A percentile compares a stretch with the other conserved stretches of the same genome.
Evolutionary conservation across 1,284 basidiomycete species (phyloP).

Genomic region (Ganoderma lingzhi): DNA sequence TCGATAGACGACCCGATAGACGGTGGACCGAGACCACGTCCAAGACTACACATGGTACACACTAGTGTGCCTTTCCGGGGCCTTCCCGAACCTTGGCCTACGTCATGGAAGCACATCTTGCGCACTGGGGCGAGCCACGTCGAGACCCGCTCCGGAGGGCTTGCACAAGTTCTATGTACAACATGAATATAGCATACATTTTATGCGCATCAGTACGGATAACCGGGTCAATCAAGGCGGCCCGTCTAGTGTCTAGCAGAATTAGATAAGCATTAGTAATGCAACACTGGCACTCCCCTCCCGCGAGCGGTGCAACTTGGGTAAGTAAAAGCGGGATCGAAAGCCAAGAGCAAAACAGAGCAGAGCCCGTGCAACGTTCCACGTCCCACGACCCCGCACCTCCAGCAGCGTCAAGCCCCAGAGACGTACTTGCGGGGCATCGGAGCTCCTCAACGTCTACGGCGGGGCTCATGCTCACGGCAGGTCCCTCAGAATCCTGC

Average conservation of each 20-base stretch:
- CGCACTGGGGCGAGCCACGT: neutral
- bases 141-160: neutral
- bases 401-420: slow-evolving; percentile 3
- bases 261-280: slow-evolving; percentile 14
- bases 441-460: neutral
- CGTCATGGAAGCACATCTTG: neutral
- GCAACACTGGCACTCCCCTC: slow-evolving; percentile 24
- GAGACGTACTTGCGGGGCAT: neutral
- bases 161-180: neutral
- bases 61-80: too few relatives aligned
- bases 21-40: neutral
- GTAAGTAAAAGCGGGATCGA: neutral
- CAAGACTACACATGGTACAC: slow-evolving; percentile 3
- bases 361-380: neutral
- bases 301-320: neutral
- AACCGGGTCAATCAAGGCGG: slow-evolving; percentile 4
- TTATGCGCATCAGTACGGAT: slow-evolving; percentile 11
- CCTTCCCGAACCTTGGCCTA: neutral
- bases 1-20: slow-evolving; percentile 7
- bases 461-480: slow-evolving; percentile 11
- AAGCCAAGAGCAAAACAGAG: slow-evolving; percentile 7
- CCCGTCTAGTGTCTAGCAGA: slow-evolving; percentile 4
- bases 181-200: slow-evolving; percentile 13
- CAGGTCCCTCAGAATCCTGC: slow-evolving; percentile 32
- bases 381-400: slow-evolving; percentile 2